phyloP scores from a whole-genome alignment of 495 filamentous ascomycete genomes.

The Penicillium cataractarum region DNA sequence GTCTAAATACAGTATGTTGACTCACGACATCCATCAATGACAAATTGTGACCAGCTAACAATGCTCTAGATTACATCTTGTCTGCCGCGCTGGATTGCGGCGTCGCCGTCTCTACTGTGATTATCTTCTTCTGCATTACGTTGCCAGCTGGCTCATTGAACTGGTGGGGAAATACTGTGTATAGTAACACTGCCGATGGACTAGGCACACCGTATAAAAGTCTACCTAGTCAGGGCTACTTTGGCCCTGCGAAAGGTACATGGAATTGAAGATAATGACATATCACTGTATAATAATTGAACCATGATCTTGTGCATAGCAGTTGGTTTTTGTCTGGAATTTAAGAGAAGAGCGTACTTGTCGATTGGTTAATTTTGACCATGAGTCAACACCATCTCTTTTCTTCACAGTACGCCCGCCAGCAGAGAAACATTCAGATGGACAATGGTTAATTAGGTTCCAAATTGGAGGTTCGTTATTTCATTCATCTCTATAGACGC shows the following conservation, averaged over 20 bases:
- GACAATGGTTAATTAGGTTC: no score
- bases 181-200: slow-evolving; percentile 49
- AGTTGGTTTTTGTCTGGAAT: background rate
- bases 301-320: background rate
- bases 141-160: slow-evolving; percentile 59
- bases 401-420: no score
- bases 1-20: slow-evolving; percentile 53
- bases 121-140: slow-evolving; percentile 72
- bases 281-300: background rate
- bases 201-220: slow-evolving; percentile 46
- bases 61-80: slow-evolving; percentile 62
- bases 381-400: background rate
- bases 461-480: no score
- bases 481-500: no score
- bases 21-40: no score
- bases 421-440: background rate
- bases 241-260: slow-evolving; percentile 59
- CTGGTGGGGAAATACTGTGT: slow-evolving; percentile 72
- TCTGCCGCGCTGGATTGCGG: slow-evolving; percentile 64
- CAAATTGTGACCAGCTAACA: no score
- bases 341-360: background rate
- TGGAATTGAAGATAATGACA: slow-evolving; percentile 33
- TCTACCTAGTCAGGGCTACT: slow-evolving; percentile 53
- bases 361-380: background rate
- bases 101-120: slow-evolving; percentile 62